A percentile compares a stretch with the other conserved stretches of the same genome.
phyloP scores from a whole-genome alignment of 2,329 filamentous ascomycete genomes.

The Fusarium bulbicola region DNA sequence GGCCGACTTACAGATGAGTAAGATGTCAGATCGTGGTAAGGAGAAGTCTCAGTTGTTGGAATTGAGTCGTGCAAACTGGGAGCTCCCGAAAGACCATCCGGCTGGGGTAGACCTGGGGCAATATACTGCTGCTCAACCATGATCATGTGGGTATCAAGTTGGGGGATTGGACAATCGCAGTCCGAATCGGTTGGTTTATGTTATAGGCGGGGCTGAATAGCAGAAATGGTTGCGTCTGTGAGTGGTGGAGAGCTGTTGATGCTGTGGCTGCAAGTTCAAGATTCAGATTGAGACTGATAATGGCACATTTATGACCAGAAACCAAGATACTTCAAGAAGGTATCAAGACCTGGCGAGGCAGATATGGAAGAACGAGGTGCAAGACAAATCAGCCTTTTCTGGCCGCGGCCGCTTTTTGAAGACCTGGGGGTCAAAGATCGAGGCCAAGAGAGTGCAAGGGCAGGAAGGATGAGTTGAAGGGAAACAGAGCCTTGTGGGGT shows the following conservation, averaged over 20 bases:
- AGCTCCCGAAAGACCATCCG: slow-evolving; percentile 44
- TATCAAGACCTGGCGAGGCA: slow-evolving; percentile 36
- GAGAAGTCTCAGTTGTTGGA: slow-evolving; percentile 38
- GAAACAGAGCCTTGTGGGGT: slow-evolving; percentile 43
- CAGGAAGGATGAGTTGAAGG: slow-evolving; percentile 31
- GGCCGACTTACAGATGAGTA: slow-evolving; percentile 47
- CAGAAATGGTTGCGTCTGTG: slow-evolving; percentile 17
- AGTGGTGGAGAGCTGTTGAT: slow-evolving; percentile 22
- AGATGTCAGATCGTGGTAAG: slow-evolving; percentile 44
- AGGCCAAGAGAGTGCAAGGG: slow-evolving; percentile 28
- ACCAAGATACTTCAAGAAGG: slow-evolving; percentile 20
- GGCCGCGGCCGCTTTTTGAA: slow-evolving; percentile 43
- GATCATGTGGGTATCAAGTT: slow-evolving; percentile 41
- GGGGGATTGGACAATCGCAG: slow-evolving; percentile 36
- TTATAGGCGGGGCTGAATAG: slow-evolving; percentile 28
- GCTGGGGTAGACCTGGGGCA: slow-evolving; percentile 46
- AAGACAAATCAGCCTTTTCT: slow-evolving; percentile 44
- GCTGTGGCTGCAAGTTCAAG: slow-evolving; percentile 28
- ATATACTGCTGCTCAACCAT: slow-evolving; percentile 50
- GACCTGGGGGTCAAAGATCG: slow-evolving; percentile 30
- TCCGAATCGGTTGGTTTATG: slow-evolving; percentile 33
- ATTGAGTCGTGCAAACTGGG: slow-evolving; percentile 41
- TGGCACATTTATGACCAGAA: slow-evolving; percentile 42
- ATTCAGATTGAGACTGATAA: slow-evolving; percentile 30
- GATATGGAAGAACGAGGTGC: slow-evolving; percentile 29